phyloP scores from a whole-genome alignment of 129 eudicot genomes.

The Flaveria brownii region DNA sequence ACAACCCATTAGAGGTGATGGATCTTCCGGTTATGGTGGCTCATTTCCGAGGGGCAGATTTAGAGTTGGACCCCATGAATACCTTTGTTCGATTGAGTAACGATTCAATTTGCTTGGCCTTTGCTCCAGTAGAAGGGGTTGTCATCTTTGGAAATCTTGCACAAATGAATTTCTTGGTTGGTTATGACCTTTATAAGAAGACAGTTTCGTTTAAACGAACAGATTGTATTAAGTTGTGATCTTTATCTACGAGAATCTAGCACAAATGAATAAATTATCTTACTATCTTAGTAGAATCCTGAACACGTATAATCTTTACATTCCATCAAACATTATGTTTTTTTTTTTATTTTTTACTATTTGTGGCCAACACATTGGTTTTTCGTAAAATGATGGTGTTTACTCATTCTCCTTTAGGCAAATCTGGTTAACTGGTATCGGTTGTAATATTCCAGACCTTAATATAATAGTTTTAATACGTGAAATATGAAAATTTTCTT shows the following conservation, averaged over 20 bases:
- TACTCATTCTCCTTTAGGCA: too few species aligned
- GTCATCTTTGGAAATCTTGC: slow-evolving; percentile 54
- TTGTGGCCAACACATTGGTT: background rate
- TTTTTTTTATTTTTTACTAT: background rate
- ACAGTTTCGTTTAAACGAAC: slow-evolving; percentile 51
- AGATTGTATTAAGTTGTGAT: slow-evolving; percentile 44
- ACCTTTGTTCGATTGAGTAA: slow-evolving; percentile 34
- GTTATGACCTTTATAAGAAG: slow-evolving; percentile 49
- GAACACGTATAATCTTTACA: background rate
- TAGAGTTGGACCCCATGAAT: slow-evolving; percentile 38
- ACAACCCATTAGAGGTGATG: slow-evolving; percentile 27
- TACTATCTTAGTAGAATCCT: background rate
- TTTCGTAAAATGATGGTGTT: too few species aligned
- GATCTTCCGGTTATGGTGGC: slow-evolving; percentile 39
- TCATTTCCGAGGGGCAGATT: slow-evolving; percentile 39
- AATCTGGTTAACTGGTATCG: too few species aligned
- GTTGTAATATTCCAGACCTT: too few species aligned
- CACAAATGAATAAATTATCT: background rate
- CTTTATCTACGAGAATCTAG: background rate
- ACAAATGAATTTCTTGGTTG: slow-evolving; percentile 57
- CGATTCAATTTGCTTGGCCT: slow-evolving; percentile 47
- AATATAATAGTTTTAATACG: too few species aligned
- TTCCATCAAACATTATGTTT: background rate
- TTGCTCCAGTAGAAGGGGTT: slow-evolving; percentile 27
- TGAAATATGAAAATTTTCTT: too few species aligned